Base-by-base conservation (phyloP, 164 flowering plant species). In the Macadamia tetraphylla region DNA sequence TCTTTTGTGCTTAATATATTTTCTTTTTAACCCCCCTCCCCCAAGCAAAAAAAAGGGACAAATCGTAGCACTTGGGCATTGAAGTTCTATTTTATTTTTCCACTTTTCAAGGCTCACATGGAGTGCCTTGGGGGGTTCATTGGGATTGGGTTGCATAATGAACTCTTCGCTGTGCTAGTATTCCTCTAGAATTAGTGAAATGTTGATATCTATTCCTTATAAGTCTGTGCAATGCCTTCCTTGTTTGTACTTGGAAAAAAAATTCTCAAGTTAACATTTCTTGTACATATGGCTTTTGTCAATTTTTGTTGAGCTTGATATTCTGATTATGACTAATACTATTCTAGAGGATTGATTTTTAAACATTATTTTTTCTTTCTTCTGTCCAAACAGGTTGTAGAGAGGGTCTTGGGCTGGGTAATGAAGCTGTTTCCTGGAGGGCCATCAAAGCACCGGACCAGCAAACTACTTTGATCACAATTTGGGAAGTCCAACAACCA, bases 381-480 rank as follows among this genome's bases (percentile, higher is more conserved):
- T 53, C 18, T 53, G 17, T 14, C 57, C 18, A 11, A 18, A 13
- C 71, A 95, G 99, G 99, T 92, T 63, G 99, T 95, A 59, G 99
- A 92, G 74, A 79, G 99, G 75, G 99, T 95, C 15, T 74, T 95
- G 71, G 97, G 96, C 29, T 95, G 99, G 99, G 89, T 95, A 70
- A 95, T 95, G 98, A 95, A 88, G 81, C 89, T 92, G 18, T 92
- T 95, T 69, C 99, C 98, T 0, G 97, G 99, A 73, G 98, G 98
- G 43, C 92, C 96, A 32, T 79, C 98, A 53, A 85, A 78, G 70
- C 77, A 94, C 51, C 83, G 94, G 66, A 84, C 89, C 40, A 89
- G 94, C 89, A 90, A 88, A 79, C 91, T 84, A 62, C 81, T 87
- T 31, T 90, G 72, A 86, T 74, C 17, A 13, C 23, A 17, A 70